Percentiles rank a stretch among this genome's conserved stretches.
Evolutionary conservation across 495 filamentous ascomycete species (phyloP).

Genomic region (Podospora conica): DNA sequence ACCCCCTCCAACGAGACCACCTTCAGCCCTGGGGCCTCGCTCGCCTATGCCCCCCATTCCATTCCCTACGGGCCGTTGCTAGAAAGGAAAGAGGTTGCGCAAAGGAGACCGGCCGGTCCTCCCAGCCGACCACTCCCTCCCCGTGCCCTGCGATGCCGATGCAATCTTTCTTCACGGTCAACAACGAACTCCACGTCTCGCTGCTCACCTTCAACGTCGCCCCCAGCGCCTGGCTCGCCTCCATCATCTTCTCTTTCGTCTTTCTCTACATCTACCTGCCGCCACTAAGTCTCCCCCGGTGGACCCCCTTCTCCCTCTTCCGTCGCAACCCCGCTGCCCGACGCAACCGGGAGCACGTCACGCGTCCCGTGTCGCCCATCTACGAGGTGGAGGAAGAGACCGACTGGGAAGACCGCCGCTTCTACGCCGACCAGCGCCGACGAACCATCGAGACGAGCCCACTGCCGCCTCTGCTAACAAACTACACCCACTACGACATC

Average conservation of each 20-base stretch:
- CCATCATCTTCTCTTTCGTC: conserved; percentile 45
- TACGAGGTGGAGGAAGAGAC: conserved; percentile 18
- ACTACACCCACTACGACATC: conserved; percentile 12
- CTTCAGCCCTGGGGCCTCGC: background rate
- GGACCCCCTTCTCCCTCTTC: conserved; percentile 13
- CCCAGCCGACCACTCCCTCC: background rate
- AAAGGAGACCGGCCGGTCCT: background rate
- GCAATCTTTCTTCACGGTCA: conserved; percentile 45
- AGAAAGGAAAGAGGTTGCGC: background rate
- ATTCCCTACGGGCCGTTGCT: background rate
- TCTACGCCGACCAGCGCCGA: conserved; percentile 5
- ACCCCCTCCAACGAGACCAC: no score
- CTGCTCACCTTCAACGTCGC: conserved; percentile 49
- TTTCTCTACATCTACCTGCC: conserved; percentile 47
- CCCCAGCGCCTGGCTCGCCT: conserved; percentile 46
- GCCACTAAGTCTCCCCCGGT: conserved; percentile 16
- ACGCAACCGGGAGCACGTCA: background rate
- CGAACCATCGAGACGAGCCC: conserved; percentile 20
- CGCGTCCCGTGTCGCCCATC: conserved; percentile 8
- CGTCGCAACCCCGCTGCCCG: background rate
- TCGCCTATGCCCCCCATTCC: background rate
- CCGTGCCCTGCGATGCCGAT: conserved; percentile 25
- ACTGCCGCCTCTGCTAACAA: conserved; percentile 17
- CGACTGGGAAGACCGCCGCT: conserved; percentile 5
- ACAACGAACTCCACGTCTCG: conserved; percentile 43